These are phyloP conservation scores for Priceomyces castillae DNA, from an alignment of 805 yeast genomes.

Conservation along the genomic window DNA sequence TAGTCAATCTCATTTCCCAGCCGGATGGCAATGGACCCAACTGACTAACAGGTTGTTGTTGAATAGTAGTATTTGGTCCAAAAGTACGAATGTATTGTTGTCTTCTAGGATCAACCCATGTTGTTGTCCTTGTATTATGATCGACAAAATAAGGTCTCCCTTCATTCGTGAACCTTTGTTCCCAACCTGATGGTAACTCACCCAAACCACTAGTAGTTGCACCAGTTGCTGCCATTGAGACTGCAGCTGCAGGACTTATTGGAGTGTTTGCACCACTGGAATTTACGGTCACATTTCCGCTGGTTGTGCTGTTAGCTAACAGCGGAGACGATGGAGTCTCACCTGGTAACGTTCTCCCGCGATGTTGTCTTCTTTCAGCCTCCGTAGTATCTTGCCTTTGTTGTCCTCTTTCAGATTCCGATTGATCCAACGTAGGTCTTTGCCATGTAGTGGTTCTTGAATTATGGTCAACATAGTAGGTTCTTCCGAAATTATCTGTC, in stretches of 20 bases:
- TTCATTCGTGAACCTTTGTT: conserved; percentile 95
- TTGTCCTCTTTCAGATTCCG: conserved; percentile 65
- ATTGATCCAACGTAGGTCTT: conserved; percentile 82
- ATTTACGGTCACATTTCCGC: conserved; percentile 48
- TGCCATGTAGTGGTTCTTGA: conserved; percentile 99
- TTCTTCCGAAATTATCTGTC: conserved; percentile 95
- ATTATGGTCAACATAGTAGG: conserved; percentile 97
- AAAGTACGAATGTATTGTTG: conserved; percentile 96
- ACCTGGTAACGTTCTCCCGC: conserved; percentile 86
- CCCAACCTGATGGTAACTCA: conserved; percentile 99
- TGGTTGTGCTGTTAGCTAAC: conserved; percentile 26
- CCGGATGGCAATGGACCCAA: conserved; percentile 98
- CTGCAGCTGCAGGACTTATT: conserved; percentile 66
- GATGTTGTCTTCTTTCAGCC: conserved; percentile 86
- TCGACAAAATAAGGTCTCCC: conserved; percentile 98
- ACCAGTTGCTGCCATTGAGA: conserved; percentile 69
- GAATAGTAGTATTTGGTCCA: conserved; percentile 88
- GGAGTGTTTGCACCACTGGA: conserved; percentile 46
- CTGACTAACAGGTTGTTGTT: conserved; percentile 97
- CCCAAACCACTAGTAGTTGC: conserved; percentile 95
- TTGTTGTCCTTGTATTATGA: conserved; percentile 98
- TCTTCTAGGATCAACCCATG: conserved; percentile 99
- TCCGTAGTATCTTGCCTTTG: conserved; percentile 72
- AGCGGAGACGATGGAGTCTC: conserved; percentile 36
- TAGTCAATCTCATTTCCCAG: conserved; percentile 99